phyloP scores from a whole-genome alignment of 148 eudicot genomes.

The Rhododendron kiyosumense region DNA sequence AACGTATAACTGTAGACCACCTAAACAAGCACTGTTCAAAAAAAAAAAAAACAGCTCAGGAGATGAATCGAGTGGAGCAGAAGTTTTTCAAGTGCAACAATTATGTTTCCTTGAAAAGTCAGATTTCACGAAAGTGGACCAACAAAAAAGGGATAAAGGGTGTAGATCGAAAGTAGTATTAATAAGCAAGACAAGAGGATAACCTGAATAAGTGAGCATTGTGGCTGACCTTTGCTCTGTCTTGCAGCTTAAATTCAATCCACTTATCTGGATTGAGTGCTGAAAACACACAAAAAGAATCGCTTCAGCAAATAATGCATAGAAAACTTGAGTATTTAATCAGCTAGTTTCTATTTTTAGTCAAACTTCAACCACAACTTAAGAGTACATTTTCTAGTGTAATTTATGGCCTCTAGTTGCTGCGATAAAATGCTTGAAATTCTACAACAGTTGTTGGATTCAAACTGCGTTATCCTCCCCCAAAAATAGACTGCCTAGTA shows the following conservation, averaged over 20 bases:
- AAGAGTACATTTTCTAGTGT: background rate
- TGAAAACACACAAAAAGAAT: constrained; percentile 26
- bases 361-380: background rate
- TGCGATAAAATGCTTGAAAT: background rate
- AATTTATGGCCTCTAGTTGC: background rate
- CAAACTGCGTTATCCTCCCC: background rate
- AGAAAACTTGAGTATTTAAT: background rate
- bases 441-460: background rate
- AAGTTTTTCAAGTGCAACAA: background rate
- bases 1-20: background rate
- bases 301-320: background rate
- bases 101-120: background rate
- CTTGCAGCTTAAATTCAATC: constrained; percentile 84
- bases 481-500: background rate
- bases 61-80: background rate
- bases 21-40: background rate
- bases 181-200: constrained; percentile 16
- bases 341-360: background rate
- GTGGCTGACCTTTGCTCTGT: constrained; percentile 86
- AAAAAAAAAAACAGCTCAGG: background rate
- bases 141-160: background rate
- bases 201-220: constrained; percentile 91
- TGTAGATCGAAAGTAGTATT: background rate
- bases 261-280: constrained; percentile 87
- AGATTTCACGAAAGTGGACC: background rate